Base-by-base conservation (phyloP, 1,139 yeast genomes). In the Yamadazyma diospyri region DNA sequence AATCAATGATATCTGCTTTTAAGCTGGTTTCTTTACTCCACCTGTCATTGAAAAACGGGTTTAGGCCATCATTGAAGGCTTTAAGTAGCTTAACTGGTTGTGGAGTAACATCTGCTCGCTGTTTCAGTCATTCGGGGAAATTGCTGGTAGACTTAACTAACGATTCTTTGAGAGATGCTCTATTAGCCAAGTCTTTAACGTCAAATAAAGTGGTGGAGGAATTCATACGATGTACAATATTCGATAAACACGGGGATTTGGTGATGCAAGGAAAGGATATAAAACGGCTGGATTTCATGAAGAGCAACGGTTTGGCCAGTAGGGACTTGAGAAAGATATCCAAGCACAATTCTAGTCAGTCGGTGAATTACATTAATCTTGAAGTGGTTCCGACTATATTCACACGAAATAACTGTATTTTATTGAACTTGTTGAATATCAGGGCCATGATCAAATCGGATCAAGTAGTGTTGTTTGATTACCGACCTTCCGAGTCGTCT, bases 161-260 rank as follows among this genome's bases (percentile, higher is more conserved):
- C 20, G 51, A 50, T 20, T 29, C 48, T 1, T 38, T 46, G 25
- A 42, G 50, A 25, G 59, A 56, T 35, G 49, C 52, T 9, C 40
- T 56, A 15, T 42, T 55, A 11, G 38, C 53, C 15, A 54, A 53
- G 35, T 41, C 56, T 2, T 34, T 56, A 16, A 40, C 47, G 5
- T 29, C 57, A 14, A 46, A 44, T 32, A 53, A 52, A 33, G 28
- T 40, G 4, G 64, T 53, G 17, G 55, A 46, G 29, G 68, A 61
- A 23, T 47, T 43, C 32, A 60, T 69, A 15, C 42, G 81, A 39
- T 88, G 97, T 48, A 86, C 97, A 0, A 56, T 65, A 11, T 68
- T 68, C 35, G 55, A 68, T 39, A 34, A 42, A 5, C 32, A 46
- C 3, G 75, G 75, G 3, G 55, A 60, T 23, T 59, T 69, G 42